Evolutionary conservation across 2,329 filamentous ascomycete species (phyloP), one percentile per base, ranked within the genome.

Genomic region (Fusarium fujikuroi): DNA sequence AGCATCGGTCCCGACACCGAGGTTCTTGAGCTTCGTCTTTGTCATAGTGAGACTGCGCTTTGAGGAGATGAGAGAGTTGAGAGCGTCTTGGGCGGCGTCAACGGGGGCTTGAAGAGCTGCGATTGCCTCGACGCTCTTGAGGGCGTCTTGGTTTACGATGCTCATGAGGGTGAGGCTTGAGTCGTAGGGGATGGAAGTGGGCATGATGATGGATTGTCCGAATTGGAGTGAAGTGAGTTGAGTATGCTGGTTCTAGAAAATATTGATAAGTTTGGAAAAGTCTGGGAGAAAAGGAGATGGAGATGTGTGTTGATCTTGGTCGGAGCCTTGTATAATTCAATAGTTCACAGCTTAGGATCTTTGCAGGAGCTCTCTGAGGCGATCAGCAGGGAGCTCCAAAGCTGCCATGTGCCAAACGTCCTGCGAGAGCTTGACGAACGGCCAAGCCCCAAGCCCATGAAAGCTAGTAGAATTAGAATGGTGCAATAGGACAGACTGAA

Each of bases 31-130:
- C 49, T 75, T 66, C 3, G 63, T 57, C 36, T 64, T 75, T 46
- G 71, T 75, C 69, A 75, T 74, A 23, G 36, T 36, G 2, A 75
- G 40, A 23, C 71, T 63, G 30, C 71, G 68, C 18, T 59, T 72
- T 3, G 63, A 61, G 2, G 69, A 34, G 3, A 74, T 50, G 18
- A 70, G 34, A 1, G 69, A 42, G 43, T 75, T 74, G 50, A 75
- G 73, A 2, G 11, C 47, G 30, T 74, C 66, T 14, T 74, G 60
- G n/a, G 66, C 63, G 9, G 63, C 70, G 23, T 74, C 65, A 2
- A 61, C 63, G 9, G 61, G 58, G 2, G 47, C 59, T 40, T 72
- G 66, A 0, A 47, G 11, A 0, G 3, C 21, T 0, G 66, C 18
- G 2, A 70, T 70, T 1, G 36, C 30, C 9, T 36, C 12, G 9